A percentile compares a stretch with the other conserved stretches of the same genome.
Conservation (phyloP, 768 basidiomycete species). For the Kwoniella europaea region DNA sequence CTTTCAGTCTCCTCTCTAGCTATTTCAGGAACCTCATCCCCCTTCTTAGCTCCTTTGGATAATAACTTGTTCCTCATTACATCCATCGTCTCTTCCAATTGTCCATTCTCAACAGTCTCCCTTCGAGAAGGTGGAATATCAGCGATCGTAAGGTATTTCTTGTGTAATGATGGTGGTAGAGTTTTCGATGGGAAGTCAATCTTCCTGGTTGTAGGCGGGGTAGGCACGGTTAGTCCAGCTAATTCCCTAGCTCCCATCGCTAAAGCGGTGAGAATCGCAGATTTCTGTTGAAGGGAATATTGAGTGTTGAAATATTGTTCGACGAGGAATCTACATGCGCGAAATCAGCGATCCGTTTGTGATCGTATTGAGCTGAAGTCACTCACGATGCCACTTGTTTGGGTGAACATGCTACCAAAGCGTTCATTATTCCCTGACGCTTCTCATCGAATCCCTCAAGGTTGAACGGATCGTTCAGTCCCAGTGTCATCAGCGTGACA, state of each 20-base stretch:
- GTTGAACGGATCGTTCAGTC: slow-evolving; percentile 83
- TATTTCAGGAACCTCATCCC: slow-evolving; percentile 67
- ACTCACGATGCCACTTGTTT: slow-evolving; percentile 77
- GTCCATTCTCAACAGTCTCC: slow-evolving; percentile 20
- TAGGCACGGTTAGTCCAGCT: slow-evolving; percentile 62
- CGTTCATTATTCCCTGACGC: slow-evolving; percentile 75
- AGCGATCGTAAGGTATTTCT: slow-evolving; percentile 65
- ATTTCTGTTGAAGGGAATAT: slow-evolving; percentile 85
- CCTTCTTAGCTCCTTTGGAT: slow-evolving; percentile 66
- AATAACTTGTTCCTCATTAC: slow-evolving; percentile 70
- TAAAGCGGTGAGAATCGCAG: slow-evolving; percentile 80
- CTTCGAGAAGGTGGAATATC: slow-evolving; percentile 44
- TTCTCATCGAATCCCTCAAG: slow-evolving; percentile 75
- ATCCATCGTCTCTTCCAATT: slow-evolving; percentile 68
- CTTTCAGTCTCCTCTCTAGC: slow-evolving; percentile 72
- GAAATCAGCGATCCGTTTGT: background rate
- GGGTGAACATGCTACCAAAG: slow-evolving; percentile 80
- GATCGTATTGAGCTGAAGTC: background rate
- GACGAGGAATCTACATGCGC: slow-evolving; percentile 68
- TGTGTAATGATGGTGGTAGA: slow-evolving; percentile 74
- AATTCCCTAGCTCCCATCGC: slow-evolving; percentile 85
- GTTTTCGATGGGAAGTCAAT: slow-evolving; percentile 79
- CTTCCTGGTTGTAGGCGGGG: slow-evolving; percentile 31
- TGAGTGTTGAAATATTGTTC: slow-evolving; percentile 95
- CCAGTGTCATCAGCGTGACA: slow-evolving; percentile 72